A percentile compares a stretch with the other conserved stretches of the same genome.
phyloP scores from a whole-genome alignment of 768 basidiomycete species.

The Postia placenta region DNA sequence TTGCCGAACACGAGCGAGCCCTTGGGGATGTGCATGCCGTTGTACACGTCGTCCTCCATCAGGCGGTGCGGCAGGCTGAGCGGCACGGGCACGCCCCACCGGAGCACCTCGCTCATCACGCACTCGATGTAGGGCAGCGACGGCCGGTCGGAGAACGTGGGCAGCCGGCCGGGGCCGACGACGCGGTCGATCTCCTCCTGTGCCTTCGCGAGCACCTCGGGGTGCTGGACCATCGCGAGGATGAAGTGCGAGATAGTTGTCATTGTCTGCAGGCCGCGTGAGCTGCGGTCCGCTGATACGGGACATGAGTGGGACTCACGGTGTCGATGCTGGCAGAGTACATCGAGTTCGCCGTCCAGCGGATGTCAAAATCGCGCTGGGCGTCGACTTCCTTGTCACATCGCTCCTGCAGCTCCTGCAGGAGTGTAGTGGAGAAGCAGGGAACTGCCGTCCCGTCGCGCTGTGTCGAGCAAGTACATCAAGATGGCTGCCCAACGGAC shows the following conservation, averaged over 20 bases:
- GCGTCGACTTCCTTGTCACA: constrained; percentile 22
- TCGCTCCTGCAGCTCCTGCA: constrained; percentile 37
- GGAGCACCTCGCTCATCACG: constrained; percentile 46
- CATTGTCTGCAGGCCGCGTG: constrained; percentile 35
- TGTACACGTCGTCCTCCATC: constrained; percentile 61
- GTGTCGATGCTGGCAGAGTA: constrained; percentile 61
- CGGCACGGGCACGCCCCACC: constrained; percentile 56
- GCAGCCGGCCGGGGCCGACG: constrained; percentile 50
- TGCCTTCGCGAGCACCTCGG: constrained; percentile 48
- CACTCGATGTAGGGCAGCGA: constrained; percentile 55
- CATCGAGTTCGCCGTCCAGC: constrained; percentile 84
- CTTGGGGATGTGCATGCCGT: constrained; percentile 53
- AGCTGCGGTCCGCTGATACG: no score
- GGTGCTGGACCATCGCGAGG: constrained; percentile 60
- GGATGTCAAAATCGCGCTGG: constrained; percentile 58
- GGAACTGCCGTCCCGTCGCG: constrained; percentile 30
- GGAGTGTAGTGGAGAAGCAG: constrained; percentile 43
- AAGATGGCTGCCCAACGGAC: constrained; percentile 7
- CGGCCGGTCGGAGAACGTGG: constrained; percentile 49
- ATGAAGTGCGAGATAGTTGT: constrained; percentile 55
- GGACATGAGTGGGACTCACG: constrained; percentile 25
- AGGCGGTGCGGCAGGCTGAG: constrained; percentile 63
- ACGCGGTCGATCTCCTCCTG: constrained; percentile 63
- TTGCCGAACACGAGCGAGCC: constrained; percentile 62
- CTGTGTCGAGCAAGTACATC: constrained; percentile 18